Conservation (phyloP, 2,329 filamentous ascomycete species). For the Penicillium sp. region DNA sequence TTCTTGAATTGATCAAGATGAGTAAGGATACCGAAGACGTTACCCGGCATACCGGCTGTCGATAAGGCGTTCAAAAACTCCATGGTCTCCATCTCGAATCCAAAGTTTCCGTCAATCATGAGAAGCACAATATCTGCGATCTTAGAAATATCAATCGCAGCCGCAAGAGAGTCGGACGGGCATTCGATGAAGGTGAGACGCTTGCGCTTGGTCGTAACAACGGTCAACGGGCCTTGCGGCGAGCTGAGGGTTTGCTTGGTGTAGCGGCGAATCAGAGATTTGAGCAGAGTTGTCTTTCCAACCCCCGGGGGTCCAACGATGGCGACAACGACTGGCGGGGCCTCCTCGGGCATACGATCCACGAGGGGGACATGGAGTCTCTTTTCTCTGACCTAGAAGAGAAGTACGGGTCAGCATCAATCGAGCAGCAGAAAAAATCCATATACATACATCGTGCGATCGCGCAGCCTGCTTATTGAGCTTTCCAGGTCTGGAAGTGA, state of each 20-base stretch:
- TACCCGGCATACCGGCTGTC: slow-evolving; percentile 96
- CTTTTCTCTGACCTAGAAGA: slow-evolving; percentile 82
- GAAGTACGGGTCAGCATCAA: slow-evolving; percentile 16
- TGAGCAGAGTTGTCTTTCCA: slow-evolving; percentile 93
- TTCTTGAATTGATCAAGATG: slow-evolving; percentile 95
- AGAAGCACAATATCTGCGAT: slow-evolving; percentile 95
- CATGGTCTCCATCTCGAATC: slow-evolving; percentile 99
- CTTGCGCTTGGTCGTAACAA: slow-evolving; percentile 94
- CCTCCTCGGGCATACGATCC: slow-evolving; percentile 92
- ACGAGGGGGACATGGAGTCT: slow-evolving; percentile 93
- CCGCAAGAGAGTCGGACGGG: slow-evolving; percentile 86
- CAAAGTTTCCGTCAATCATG: slow-evolving; percentile 98
- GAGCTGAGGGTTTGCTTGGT: slow-evolving; percentile 91
- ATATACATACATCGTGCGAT: slow-evolving; percentile 53
- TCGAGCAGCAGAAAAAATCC: not conserved
- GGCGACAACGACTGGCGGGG: slow-evolving; percentile 86
- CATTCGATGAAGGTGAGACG: slow-evolving; percentile 95
- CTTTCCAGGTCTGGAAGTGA: slow-evolving; percentile 77
- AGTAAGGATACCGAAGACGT: slow-evolving; percentile 95
- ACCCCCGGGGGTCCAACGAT: slow-evolving; percentile 90
- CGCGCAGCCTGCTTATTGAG: slow-evolving; percentile 66
- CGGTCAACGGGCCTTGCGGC: slow-evolving; percentile 87
- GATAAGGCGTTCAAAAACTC: slow-evolving; percentile 93
- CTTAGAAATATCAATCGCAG: slow-evolving; percentile 96
- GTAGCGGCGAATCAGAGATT: slow-evolving; percentile 89